Evolutionary conservation across 1,139 yeast genomes (phyloP).

Genomic region (Arxiozyma heterogenica): DNA sequence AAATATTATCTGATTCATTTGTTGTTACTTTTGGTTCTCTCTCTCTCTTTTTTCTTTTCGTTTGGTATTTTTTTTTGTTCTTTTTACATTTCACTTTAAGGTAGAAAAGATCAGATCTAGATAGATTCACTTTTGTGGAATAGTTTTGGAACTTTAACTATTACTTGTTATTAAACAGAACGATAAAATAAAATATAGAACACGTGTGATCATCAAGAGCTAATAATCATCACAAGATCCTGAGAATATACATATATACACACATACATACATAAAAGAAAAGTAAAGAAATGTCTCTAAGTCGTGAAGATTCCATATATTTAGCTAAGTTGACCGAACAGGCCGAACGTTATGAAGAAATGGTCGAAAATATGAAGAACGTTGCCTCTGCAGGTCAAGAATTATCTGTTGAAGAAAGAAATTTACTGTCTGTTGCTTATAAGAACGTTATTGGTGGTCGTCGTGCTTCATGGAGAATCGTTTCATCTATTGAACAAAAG

Average conservation of each 20-base stretch:
- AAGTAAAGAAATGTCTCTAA: constrained; percentile 48
- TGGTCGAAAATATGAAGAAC: constrained; percentile 97
- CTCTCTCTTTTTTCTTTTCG: too few species aligned
- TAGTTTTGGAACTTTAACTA: not conserved
- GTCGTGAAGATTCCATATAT: constrained; percentile 97
- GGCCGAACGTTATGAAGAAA: constrained; percentile 99
- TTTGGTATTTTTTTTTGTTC: too few species aligned
- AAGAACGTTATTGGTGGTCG: constrained; percentile 98
- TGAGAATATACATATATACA: too few species aligned
- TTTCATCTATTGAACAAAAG: constrained; percentile 93
- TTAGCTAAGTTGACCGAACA: constrained; percentile 98
- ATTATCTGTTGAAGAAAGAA: constrained; percentile 94
- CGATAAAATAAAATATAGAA: not conserved
- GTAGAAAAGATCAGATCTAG: not conserved
- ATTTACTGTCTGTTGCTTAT: constrained; percentile 92
- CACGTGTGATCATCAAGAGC: not conserved
- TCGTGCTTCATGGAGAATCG: constrained; percentile 99
- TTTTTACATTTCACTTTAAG: too few species aligned
- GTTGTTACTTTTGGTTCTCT: too few species aligned
- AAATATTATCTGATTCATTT: too few species aligned
- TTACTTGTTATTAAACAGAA: not conserved
- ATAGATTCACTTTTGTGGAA: not conserved
- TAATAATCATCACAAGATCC: too few species aligned
- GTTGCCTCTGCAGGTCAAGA: constrained; percentile 96
- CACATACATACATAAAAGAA: not conserved